Evolutionary conservation across 2,329 filamentous ascomycete genomes (phyloP).

Genomic region (Paecilomyces variotii): DNA sequence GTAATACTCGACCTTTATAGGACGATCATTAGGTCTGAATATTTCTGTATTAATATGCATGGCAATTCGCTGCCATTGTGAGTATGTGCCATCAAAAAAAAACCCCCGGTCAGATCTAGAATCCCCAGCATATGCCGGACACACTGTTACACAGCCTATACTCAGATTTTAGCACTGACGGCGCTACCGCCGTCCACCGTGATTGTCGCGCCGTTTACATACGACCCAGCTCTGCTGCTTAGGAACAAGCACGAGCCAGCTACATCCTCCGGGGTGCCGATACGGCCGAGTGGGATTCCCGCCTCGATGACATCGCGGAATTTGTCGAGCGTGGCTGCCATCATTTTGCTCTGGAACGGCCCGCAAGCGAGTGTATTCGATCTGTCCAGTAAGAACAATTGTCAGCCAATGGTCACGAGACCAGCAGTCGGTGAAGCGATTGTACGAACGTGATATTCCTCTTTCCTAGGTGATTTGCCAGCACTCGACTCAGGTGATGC

Average conservation of each 20-base stretch:
- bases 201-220: slow-evolving; percentile 58
- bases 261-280: slow-evolving; percentile 61
- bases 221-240: slow-evolving; percentile 57
- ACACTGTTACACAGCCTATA: not conserved
- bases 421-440: not conserved
- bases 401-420: slow-evolving; percentile 12
- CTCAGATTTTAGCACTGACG: slow-evolving; percentile 33
- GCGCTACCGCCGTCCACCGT: slow-evolving; percentile 52
- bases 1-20: not conserved
- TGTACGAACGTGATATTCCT: slow-evolving; percentile 46
- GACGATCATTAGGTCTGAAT: not conserved
- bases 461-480: slow-evolving; percentile 43
- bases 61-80: not conserved
- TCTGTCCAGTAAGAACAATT: slow-evolving; percentile 45
- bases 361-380: slow-evolving; percentile 65
- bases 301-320: slow-evolving; percentile 42
- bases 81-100: not conserved
- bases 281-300: slow-evolving; percentile 58
- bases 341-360: slow-evolving; percentile 52
- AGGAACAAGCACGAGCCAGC: slow-evolving; percentile 66
- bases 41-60: not conserved
- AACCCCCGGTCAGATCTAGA: not conserved
- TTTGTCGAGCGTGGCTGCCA: slow-evolving; percentile 44
- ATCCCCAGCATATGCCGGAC: not conserved
- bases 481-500: slow-evolving; percentile 45